Evolutionary conservation across 2,329 filamentous ascomycete genomes (phyloP).

Genomic region (Calonectria leucothoes): DNA sequence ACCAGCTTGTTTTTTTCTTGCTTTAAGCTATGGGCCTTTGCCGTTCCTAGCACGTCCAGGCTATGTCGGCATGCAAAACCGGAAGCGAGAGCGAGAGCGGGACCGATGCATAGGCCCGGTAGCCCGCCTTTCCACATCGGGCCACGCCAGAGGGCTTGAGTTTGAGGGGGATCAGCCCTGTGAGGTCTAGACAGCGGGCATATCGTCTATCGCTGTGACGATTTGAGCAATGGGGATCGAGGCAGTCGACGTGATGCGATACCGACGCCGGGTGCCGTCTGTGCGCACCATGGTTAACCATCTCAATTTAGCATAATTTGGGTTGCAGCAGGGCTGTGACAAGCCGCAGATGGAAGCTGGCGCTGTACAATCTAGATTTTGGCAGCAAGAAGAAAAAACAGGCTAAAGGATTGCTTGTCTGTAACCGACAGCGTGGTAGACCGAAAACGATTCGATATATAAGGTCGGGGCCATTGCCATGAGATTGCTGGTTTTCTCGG

Average conservation of each 20-base stretch:
- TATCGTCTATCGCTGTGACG: background rate
- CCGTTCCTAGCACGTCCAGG: background rate
- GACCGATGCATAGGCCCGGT: background rate
- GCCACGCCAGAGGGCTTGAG: background rate
- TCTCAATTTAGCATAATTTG: background rate
- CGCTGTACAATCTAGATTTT: background rate
- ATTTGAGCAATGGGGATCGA: background rate
- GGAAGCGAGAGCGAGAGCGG: constrained; percentile 24
- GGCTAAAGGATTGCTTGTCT: background rate
- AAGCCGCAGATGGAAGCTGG: background rate
- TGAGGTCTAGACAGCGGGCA: background rate
- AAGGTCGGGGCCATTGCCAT: background rate
- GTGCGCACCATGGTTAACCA: background rate
- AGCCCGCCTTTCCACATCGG: background rate
- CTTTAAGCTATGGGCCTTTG: too few species aligned
- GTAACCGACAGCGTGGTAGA: background rate
- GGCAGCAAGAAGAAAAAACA: background rate
- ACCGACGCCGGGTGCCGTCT: background rate
- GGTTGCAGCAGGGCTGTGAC: background rate
- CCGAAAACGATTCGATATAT: background rate
- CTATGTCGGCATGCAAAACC: constrained; percentile 2
- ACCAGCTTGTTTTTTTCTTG: too few species aligned
- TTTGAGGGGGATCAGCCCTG: constrained; percentile 8
- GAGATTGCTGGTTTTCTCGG: background rate
- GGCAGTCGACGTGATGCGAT: background rate